Conservation (phyloP, 495 filamentous ascomycete genomes). For the Daldinia decipiens region DNA sequence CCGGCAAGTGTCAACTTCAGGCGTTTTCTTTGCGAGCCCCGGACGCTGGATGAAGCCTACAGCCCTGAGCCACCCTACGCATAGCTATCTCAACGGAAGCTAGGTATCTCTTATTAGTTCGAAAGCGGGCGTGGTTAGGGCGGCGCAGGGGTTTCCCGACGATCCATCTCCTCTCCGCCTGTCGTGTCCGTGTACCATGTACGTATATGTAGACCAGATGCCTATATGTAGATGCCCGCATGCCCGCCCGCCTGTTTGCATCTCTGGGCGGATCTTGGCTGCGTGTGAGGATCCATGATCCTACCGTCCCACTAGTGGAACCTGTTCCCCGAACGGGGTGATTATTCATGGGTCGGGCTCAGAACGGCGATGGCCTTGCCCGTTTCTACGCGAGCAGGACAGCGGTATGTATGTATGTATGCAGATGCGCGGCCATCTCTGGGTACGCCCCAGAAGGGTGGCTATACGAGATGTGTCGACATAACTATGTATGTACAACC, state of each 20-base stretch:
- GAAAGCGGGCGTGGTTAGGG: not conserved
- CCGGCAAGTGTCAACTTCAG: not conserved
- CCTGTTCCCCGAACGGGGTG: not conserved
- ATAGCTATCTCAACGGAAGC: not conserved
- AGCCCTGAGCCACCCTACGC: too few relatives aligned
- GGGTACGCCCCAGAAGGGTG: not conserved
- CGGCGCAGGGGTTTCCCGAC: conserved; percentile 3
- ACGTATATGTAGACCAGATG: too few relatives aligned
- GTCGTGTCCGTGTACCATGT: not conserved
- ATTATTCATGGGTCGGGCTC: not conserved
- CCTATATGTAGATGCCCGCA: not conserved
- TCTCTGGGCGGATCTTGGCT: conserved; percentile 10
- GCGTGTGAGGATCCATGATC: conserved; percentile 4
- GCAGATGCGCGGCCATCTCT: not conserved
- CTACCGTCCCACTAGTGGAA: not conserved
- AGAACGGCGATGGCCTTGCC: not conserved
- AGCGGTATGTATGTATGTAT: not conserved
- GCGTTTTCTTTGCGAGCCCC: not conserved
- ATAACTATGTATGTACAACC: not conserved
- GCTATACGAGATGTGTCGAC: not conserved
- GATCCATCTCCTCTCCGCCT: not conserved
- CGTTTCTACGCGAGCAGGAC: not conserved
- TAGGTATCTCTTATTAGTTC: too few relatives aligned
- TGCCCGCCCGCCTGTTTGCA: conserved; percentile 5
- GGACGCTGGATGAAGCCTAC: too few relatives aligned